Evolutionary conservation across 495 filamentous ascomycete species (phyloP).

Genomic region (Acidomyces sp.): DNA sequence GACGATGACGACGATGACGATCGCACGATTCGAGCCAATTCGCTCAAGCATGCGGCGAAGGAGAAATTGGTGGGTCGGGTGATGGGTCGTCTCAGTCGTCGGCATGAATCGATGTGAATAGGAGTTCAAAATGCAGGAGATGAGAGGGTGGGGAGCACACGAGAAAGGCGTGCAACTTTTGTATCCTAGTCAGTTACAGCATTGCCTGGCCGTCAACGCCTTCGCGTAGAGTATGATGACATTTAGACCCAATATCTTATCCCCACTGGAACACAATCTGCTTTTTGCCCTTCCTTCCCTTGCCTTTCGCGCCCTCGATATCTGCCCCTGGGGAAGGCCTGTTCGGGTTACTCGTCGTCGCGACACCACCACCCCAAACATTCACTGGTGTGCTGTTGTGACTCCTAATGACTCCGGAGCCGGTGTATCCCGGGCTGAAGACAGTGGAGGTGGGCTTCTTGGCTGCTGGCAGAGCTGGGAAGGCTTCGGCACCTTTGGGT

Average conservation of each 20-base stretch:
- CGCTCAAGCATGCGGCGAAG: no score
- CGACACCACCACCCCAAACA: conserved; percentile 37
- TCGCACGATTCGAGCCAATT: no score
- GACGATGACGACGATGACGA: no score
- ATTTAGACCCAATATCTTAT: conserved; percentile 18
- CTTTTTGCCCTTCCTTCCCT: conserved; percentile 69
- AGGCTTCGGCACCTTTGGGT: conserved; percentile 39
- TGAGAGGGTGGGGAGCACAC: no score
- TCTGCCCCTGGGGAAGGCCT: conserved; percentile 22
- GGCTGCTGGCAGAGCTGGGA: conserved; percentile 69
- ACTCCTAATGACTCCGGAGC: conserved; percentile 57
- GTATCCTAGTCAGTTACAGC: no score
- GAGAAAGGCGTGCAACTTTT: no score
- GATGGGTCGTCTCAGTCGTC: no score
- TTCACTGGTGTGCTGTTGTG: conserved; percentile 25
- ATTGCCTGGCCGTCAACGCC: no score
- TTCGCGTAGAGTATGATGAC: no score
- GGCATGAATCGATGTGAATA: no score
- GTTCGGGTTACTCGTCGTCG: conserved; percentile 20
- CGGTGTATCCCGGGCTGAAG: conserved; percentile 55
- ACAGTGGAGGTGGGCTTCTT: conserved; percentile 67
- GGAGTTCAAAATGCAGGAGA: no score
- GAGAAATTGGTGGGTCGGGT: no score
- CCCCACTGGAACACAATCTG: conserved; percentile 51
- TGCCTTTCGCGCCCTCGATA: conserved; percentile 40